phyloP scores from a whole-genome alignment of 257 asterid species.

The Salvia splendens region DNA sequence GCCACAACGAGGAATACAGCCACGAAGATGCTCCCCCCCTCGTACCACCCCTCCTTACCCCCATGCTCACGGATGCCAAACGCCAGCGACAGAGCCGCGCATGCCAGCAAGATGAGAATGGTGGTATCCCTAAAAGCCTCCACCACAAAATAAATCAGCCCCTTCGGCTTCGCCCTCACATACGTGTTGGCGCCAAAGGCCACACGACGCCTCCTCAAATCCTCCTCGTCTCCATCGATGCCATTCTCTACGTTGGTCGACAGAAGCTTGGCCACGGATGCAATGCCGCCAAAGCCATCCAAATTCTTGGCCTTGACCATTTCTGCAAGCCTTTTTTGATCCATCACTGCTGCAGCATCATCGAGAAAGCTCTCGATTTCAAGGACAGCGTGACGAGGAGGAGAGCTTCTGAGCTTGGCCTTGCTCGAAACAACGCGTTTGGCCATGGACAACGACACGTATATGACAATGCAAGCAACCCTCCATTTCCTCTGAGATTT shows the following conservation, averaged over 20 bases:
- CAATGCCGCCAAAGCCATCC: slow-evolving; percentile 42
- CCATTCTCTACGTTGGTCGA: slow-evolving; percentile 47
- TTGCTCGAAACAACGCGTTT: slow-evolving; percentile 33
- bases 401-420: background rate
- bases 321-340: slow-evolving; percentile 25
- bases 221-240: slow-evolving; percentile 43
- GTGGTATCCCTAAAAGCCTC: slow-evolving; percentile 54
- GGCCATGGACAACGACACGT: slow-evolving; percentile 36
- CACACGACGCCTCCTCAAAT: slow-evolving; percentile 25
- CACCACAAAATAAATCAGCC: slow-evolving; percentile 36
- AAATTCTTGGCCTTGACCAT: slow-evolving; percentile 40
- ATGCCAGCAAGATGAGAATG: slow-evolving; percentile 46
- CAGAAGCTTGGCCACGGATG: slow-evolving; percentile 40
- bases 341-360: slow-evolving; percentile 15
- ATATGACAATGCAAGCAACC: slow-evolving; percentile 47
- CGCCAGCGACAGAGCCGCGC: slow-evolving; percentile 52
- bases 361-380: slow-evolving; percentile 23
- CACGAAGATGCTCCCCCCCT: slow-evolving; percentile 59
- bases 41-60: slow-evolving; percentile 50
- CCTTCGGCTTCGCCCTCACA: slow-evolving; percentile 43
- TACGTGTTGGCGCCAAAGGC: slow-evolving; percentile 52
- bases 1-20: slow-evolving; percentile 58
- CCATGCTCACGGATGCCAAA: slow-evolving; percentile 57
- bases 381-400: slow-evolving; percentile 32
- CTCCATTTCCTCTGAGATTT: slow-evolving; percentile 49